Conservation (phyloP, 208 protist genomes). For the Crithidia fasciculata region DNA sequence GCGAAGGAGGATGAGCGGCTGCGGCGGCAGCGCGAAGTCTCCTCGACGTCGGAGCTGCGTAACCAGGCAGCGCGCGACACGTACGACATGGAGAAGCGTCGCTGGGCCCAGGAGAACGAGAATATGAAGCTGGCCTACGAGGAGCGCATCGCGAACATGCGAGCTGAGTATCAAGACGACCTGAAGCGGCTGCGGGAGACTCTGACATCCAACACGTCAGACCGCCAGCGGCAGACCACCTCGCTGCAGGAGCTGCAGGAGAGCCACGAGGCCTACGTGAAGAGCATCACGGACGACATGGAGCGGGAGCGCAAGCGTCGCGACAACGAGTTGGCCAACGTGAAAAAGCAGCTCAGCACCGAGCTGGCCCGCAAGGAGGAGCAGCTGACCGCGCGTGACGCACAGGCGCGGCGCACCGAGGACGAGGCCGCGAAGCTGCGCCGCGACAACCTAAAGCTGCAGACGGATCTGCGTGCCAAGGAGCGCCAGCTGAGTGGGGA, state of each 20-base stretch:
- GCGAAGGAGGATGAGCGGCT: slow-evolving; percentile 20
- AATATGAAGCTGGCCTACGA: slow-evolving; percentile 45
- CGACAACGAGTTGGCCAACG: slow-evolving; percentile 25
- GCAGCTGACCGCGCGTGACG: slow-evolving; percentile 42
- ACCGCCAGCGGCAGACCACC: slow-evolving; percentile 43
- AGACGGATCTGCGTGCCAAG: slow-evolving; percentile 21
- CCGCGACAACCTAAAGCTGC: slow-evolving; percentile 40
- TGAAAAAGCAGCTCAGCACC: slow-evolving; percentile 33
- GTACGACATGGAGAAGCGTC: slow-evolving; percentile 44
- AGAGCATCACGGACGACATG: slow-evolving; percentile 18
- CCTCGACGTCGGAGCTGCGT: slow-evolving; percentile 32
- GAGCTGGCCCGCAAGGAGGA: slow-evolving; percentile 25
- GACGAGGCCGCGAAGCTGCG: slow-evolving; percentile 40
- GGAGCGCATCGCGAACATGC: slow-evolving; percentile 31
- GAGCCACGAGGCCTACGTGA: slow-evolving; percentile 27
- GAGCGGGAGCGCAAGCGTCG: slow-evolving; percentile 18
- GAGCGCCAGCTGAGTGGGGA: slow-evolving; percentile 26
- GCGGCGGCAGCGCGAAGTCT: slow-evolving; percentile 10
- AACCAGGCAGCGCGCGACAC: slow-evolving; percentile 29
- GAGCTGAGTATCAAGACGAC: slow-evolving; percentile 40
- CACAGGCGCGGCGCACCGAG: slow-evolving; percentile 35
- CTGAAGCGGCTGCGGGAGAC: slow-evolving; percentile 40
- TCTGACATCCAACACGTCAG: slow-evolving; percentile 10
- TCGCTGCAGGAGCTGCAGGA: slow-evolving; percentile 44
- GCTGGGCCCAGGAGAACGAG: slow-evolving; percentile 31